Conservation (phyloP, 768 basidiomycete genomes). For the Naganishia kalamii region DNA sequence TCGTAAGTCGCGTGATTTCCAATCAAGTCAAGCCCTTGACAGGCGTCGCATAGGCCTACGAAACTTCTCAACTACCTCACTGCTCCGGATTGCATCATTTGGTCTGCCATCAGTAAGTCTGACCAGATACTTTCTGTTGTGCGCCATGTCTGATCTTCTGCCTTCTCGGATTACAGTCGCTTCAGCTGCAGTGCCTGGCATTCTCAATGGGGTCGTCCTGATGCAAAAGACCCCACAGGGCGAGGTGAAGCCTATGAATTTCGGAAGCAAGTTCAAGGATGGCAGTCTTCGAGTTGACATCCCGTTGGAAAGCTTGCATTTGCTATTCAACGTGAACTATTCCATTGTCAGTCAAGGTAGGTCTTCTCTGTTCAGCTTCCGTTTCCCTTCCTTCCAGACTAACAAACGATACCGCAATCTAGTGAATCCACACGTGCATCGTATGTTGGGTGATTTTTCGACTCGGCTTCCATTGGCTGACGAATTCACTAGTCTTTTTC, state of each 20-base stretch:
- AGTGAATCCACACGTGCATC: slow-evolving; percentile 74
- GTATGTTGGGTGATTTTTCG: slow-evolving; percentile 8
- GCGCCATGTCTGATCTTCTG: slow-evolving; percentile 9
- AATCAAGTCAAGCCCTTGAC: slow-evolving; percentile 27
- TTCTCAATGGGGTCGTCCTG: slow-evolving; percentile 87
- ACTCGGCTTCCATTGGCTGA: neutral
- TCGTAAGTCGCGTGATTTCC: slow-evolving; percentile 54
- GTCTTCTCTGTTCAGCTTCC: neutral
- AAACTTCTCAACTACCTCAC: slow-evolving; percentile 89
- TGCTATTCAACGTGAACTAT: slow-evolving; percentile 65
- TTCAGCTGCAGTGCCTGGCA: slow-evolving; percentile 90
- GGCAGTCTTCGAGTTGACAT: slow-evolving; percentile 91
- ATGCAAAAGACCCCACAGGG: slow-evolving; percentile 85
- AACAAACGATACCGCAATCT: neutral
- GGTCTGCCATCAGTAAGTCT: slow-evolving; percentile 46
- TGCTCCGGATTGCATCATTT: slow-evolving; percentile 69
- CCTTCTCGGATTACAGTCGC: slow-evolving; percentile 77
- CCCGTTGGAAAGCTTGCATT: slow-evolving; percentile 65
- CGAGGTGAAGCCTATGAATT: slow-evolving; percentile 79
- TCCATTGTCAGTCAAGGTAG: slow-evolving; percentile 75
- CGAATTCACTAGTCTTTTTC: slow-evolving; percentile 69
- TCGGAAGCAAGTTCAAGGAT: slow-evolving; percentile 90
- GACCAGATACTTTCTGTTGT: neutral
- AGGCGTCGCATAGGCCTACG: slow-evolving; percentile 60
- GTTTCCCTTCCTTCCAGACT: neutral